Conservation (phyloP, 1,284 basidiomycete species). For the Phylloboletellus chloephorus region DNA sequence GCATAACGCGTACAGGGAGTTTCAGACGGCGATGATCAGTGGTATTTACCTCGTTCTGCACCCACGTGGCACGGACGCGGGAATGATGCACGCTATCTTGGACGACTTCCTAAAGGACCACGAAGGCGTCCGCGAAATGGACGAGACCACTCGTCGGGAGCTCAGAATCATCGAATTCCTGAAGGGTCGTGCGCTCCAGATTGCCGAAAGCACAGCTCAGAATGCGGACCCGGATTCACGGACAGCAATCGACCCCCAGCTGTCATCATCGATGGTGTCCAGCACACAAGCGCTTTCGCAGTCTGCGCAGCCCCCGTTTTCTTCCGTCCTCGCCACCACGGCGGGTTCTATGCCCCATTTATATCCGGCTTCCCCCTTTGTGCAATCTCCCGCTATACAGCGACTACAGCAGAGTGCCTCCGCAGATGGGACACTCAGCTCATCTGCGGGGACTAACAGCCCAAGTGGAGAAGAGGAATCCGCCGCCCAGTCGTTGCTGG, state of each 20-base stretch:
- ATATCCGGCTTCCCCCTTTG: slow-evolving; percentile 33
- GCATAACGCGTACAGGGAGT: slow-evolving; percentile 76
- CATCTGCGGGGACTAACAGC: slow-evolving; percentile 56
- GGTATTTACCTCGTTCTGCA: slow-evolving; percentile 79
- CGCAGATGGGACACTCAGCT: slow-evolving; percentile 41
- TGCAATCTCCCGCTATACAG: slow-evolving; percentile 53
- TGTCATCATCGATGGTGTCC: slow-evolving; percentile 46
- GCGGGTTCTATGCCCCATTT: slow-evolving; percentile 22
- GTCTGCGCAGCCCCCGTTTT: slow-evolving; percentile 32
- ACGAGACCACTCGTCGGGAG: slow-evolving; percentile 75
- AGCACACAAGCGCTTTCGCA: slow-evolving; percentile 20
- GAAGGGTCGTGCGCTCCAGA: slow-evolving; percentile 57
- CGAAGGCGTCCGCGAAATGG: slow-evolving; percentile 62
- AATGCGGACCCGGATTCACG: slow-evolving; percentile 19
- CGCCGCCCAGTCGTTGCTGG: slow-evolving; percentile 66
- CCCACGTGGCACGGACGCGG: slow-evolving; percentile 61
- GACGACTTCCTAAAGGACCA: slow-evolving; percentile 73
- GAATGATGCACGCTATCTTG: slow-evolving; percentile 69
- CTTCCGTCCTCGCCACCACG: slow-evolving; percentile 34
- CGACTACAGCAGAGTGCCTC: slow-evolving; percentile 50
- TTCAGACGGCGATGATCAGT: slow-evolving; percentile 81
- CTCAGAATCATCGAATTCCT: slow-evolving; percentile 78
- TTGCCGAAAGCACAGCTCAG: slow-evolving; percentile 34
- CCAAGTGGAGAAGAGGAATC: slow-evolving; percentile 70
- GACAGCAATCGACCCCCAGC: slow-evolving; percentile 34